Evolutionary conservation across 164 flowering plant species (phyloP), one percentile per base, ranked within the genome.

Genomic region (Tinospora cordifolia): DNA sequence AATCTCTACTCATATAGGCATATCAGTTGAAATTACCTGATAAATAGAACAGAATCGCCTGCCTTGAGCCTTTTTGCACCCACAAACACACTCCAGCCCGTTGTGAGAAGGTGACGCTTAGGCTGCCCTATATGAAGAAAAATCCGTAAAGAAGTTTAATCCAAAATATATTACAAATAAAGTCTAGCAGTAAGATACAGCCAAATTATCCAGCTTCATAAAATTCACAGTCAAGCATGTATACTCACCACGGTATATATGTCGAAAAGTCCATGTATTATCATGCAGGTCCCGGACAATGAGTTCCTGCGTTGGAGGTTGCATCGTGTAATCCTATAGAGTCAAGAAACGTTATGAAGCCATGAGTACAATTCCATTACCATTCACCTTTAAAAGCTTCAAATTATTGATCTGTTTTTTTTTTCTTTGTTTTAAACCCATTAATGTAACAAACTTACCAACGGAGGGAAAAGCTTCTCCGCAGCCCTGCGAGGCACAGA

Each of bases 401-500:
- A 9, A 59, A 6, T 25, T 22, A 26, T 62, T 74, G 46, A 36
- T 57, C n/a, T 44, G 15, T 30, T 30, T 30, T 30, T 30, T 30
- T 44, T 22, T n/a, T n/a, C n/a, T n/a, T n/a, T n/a, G n/a, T n/a
- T n/a, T n/a, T n/a, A n/a, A n/a, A n/a, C n/a, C n/a, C 17, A 59
- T 63, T 57, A 64, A 12, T 21, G 21, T 58, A 57, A 66, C 66
- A 69, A 41, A 41, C 85, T 75, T 70, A 92, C 99, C 86, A 95
- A 73, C 57, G 87, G 80, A 22, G 99, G 99, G 67, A 95, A 95
- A 57, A 95, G 90, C 83, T 95, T 95, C 72, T 95, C 99, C 26
- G 99, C 99, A 41, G 99, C 99, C 71, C 99, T 83, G 9, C 99
- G 91, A 41, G 99, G 99, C 59, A 95, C 98, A 11, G 99, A 95